Evolutionary conservation across 805 yeast genomes (phyloP).

Genomic region (Osmozyma mogii): DNA sequence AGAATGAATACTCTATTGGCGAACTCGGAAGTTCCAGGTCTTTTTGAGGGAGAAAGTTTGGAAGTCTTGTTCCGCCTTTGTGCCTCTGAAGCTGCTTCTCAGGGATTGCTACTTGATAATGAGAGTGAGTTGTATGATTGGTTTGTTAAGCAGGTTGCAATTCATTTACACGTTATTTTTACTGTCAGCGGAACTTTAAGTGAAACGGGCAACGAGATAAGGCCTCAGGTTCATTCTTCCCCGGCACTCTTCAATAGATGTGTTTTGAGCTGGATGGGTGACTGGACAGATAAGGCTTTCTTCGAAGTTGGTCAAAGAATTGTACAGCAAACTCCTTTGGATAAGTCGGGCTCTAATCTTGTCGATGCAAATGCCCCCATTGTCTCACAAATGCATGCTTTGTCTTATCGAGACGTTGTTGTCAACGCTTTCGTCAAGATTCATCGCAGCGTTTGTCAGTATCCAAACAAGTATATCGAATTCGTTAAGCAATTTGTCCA

Average conservation of each 20-base stretch:
- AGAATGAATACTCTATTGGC: slow-evolving; percentile 91
- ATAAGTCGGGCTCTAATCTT: slow-evolving; percentile 38
- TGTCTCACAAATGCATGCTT: slow-evolving; percentile 7
- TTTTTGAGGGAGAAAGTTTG: slow-evolving; percentile 71
- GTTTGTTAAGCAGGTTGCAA: slow-evolving; percentile 62
- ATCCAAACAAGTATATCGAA: slow-evolving; percentile 53
- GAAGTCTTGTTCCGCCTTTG: slow-evolving; percentile 46
- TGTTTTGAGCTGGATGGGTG: slow-evolving; percentile 83
- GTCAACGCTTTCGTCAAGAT: slow-evolving; percentile 39
- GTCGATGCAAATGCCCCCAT: too few species aligned
- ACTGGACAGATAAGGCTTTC: slow-evolving; percentile 55
- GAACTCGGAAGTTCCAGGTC: slow-evolving; percentile 86
- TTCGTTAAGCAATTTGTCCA: slow-evolving; percentile 38
- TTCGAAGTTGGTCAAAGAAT: slow-evolving; percentile 40
- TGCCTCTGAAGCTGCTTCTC: slow-evolving; percentile 45
- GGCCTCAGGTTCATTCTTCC: slow-evolving; percentile 55
- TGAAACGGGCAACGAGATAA: slow-evolving; percentile 23
- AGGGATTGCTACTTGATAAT: slow-evolving; percentile 58
- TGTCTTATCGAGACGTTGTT: slow-evolving; percentile 36
- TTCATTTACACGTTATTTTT: slow-evolving; percentile 76
- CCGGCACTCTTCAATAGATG: slow-evolving; percentile 90
- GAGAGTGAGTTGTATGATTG: slow-evolving; percentile 65
- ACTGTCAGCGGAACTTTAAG: slow-evolving; percentile 65
- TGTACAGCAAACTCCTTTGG: slow-evolving; percentile 44
- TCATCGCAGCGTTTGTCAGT: slow-evolving; percentile 27